phyloP scores from a whole-genome alignment of 176 grass and related monocot genomes.

The Cocos nucifera region DNA sequence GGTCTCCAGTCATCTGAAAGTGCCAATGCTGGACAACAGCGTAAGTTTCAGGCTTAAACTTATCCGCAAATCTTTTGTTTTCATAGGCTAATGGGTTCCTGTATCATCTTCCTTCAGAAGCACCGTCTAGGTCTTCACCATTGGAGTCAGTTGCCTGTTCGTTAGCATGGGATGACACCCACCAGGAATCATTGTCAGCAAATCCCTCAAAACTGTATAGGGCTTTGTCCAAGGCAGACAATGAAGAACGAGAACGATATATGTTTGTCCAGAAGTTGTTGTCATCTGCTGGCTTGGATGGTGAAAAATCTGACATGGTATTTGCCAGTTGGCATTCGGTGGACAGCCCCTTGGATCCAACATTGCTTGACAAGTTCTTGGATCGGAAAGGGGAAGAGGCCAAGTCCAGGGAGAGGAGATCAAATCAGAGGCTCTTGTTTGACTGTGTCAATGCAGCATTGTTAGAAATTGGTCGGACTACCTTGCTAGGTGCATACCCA shows the following conservation, averaged over 20 bases:
- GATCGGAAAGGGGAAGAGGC: constrained; percentile 62
- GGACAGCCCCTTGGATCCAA: constrained; percentile 55
- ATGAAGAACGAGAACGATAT: constrained; percentile 38
- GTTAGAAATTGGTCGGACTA: constrained; percentile 45
- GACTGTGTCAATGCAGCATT: constrained; percentile 62
- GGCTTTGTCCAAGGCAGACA: constrained; percentile 13
- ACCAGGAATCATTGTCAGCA: constrained; percentile 18
- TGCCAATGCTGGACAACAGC: constrained; percentile 23
- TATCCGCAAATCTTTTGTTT: background rate
- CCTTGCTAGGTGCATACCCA: constrained; percentile 27
- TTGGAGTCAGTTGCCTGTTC: constrained; percentile 37
- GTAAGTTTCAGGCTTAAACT: constrained; percentile 24
- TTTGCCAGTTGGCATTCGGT: constrained; percentile 57
- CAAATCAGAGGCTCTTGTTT: constrained; percentile 74
- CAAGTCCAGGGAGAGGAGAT: constrained; percentile 62
- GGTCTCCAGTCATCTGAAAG: constrained; percentile 43
- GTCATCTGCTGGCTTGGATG: constrained; percentile 48
- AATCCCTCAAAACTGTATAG: constrained; percentile 6
- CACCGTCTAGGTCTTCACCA: constrained; percentile 29
- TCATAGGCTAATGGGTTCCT: background rate
- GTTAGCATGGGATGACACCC: constrained; percentile 57
- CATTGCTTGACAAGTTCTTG: constrained; percentile 53
- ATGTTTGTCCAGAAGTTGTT: constrained; percentile 62
- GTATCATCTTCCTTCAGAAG: constrained; percentile 23
- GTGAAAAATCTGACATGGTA: constrained; percentile 31